Conservation (phyloP, 2,329 filamentous ascomycete genomes). For the Xenosphaeropsis pyriputrescens region DNA sequence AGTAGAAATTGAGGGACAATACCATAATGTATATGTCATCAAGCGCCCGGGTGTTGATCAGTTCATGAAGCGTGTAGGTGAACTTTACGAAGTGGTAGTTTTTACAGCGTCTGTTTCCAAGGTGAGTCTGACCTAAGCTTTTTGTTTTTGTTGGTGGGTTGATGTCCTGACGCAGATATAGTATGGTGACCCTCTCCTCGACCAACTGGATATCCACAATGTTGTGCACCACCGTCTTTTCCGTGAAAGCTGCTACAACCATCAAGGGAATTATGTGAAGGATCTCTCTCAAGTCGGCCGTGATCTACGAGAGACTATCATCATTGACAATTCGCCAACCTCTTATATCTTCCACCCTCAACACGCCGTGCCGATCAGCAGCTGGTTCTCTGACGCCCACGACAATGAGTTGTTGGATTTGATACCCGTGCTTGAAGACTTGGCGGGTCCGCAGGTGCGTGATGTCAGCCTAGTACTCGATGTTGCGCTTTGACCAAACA, state of each 20-base stretch:
- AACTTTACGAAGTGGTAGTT: slow-evolving; percentile 95
- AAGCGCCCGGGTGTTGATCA: slow-evolving; percentile 97
- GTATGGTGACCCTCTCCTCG: slow-evolving; percentile 92
- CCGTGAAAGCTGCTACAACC: slow-evolving; percentile 97
- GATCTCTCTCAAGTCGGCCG: slow-evolving; percentile 94
- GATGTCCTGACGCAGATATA: slow-evolving; percentile 20
- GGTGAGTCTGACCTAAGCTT: slow-evolving; percentile 30
- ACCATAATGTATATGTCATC: slow-evolving; percentile 98
- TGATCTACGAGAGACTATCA: slow-evolving; percentile 93
- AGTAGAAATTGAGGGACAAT: slow-evolving; percentile 96
- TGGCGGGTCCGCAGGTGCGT: slow-evolving; percentile 75
- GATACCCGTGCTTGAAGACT: slow-evolving; percentile 94
- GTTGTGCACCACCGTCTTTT: slow-evolving; percentile 94
- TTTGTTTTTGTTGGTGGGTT: not conserved
- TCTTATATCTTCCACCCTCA: slow-evolving; percentile 99
- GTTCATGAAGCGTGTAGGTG: slow-evolving; percentile 97
- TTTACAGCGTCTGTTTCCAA: slow-evolving; percentile 98
- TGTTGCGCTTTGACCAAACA: slow-evolving; percentile 50
- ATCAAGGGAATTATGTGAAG: slow-evolving; percentile 99
- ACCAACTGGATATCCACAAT: slow-evolving; percentile 93
- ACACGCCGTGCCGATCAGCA: slow-evolving; percentile 97
- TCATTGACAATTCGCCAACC: slow-evolving; percentile 98
- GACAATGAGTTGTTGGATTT: slow-evolving; percentile 97
- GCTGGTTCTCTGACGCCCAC: slow-evolving; percentile 99
- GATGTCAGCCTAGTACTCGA: slow-evolving; percentile 97